phyloP scores from a whole-genome alignment of 2,329 filamentous ascomycete species.

The Dactylellina sp. region DNA sequence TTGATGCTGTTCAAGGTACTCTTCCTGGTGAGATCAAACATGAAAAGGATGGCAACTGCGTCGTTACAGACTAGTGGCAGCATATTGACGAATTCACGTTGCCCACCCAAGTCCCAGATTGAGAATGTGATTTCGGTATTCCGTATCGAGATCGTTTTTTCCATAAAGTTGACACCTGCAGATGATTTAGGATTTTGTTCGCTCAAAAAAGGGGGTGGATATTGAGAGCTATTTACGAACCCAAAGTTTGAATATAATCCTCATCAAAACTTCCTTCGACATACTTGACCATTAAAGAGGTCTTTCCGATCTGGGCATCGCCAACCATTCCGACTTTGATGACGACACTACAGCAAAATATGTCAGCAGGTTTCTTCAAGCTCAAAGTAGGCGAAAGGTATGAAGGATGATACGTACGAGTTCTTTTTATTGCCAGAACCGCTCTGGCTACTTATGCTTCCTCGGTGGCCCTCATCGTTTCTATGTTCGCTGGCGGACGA shows the following conservation, averaged over 20 bases:
- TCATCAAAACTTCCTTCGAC: constrained; percentile 99
- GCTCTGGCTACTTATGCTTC: constrained; percentile 53
- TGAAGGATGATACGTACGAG: constrained; percentile 37
- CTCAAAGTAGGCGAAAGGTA: not conserved
- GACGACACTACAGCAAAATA: constrained; percentile 73
- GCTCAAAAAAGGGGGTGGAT: not conserved
- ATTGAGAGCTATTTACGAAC: constrained; percentile 64
- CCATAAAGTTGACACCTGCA: constrained; percentile 98
- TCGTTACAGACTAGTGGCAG: constrained; percentile 99
- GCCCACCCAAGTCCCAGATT: constrained; percentile 97
- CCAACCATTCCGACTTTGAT: constrained; percentile 99
- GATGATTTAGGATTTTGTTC: constrained; percentile 28
- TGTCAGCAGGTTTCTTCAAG: constrained; percentile 3
- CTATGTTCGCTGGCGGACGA: constrained; percentile 49
- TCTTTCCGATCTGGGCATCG: constrained; percentile 99
- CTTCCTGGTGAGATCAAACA: constrained; percentile 98
- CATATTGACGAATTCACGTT: constrained; percentile 99
- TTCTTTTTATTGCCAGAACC: constrained; percentile 54
- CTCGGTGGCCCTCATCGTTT: constrained; percentile 50
- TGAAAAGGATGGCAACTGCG: constrained; percentile 97
- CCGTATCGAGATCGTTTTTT: constrained; percentile 98
- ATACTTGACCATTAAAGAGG: constrained; percentile 99
- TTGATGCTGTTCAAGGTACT: constrained; percentile 99
- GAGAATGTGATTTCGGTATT: constrained; percentile 99
- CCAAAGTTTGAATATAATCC: constrained; percentile 98